Evolutionary conservation across 164 flowering plant genomes (phyloP).

Genomic region (Tinospora cordifolia): DNA sequence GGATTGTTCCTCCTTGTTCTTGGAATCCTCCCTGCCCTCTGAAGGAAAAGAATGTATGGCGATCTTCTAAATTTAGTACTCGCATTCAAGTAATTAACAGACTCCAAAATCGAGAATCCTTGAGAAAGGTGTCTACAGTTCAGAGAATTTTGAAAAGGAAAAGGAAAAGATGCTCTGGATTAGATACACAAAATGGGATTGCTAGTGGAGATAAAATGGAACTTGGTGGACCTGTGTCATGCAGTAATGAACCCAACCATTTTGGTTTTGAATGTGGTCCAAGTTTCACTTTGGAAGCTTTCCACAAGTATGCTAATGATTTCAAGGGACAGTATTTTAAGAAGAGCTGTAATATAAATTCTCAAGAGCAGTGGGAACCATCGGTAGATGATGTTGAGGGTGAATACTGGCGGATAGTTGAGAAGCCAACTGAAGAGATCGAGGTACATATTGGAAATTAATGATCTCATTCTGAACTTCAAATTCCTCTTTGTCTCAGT

Average conservation of each 20-base stretch:
- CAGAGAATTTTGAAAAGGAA: constrained; percentile 35
- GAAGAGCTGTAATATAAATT: constrained; percentile 19
- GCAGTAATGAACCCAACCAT: constrained; percentile 23
- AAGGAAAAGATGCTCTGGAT: constrained; percentile 38
- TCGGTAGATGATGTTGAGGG: constrained; percentile 60
- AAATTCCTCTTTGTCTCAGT: not conserved
- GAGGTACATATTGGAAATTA: constrained; percentile 43
- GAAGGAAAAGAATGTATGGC: constrained; percentile 55
- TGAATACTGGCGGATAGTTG: constrained; percentile 72
- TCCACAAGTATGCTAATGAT: constrained; percentile 74
- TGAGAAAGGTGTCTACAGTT: constrained; percentile 30
- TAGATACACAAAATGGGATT: constrained; percentile 29
- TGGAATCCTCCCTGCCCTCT: constrained; percentile 91
- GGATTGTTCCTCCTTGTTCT: constrained; percentile 85
- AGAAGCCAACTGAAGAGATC: constrained; percentile 66
- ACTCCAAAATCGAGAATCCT: constrained; percentile 63
- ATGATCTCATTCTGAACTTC: not conserved
- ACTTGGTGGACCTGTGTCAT: constrained; percentile 24
- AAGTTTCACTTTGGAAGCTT: constrained; percentile 61
- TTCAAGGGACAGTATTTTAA: constrained; percentile 70
- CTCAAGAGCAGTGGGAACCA: constrained; percentile 43
- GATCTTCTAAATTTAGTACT: constrained; percentile 56
- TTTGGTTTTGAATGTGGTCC: constrained; percentile 97
- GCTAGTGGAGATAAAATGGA: constrained; percentile 20
- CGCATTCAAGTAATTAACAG: constrained; percentile 69